Base-by-base conservation (phyloP, 306 rosid genomes). In the Cyamopsis tetragonoloba region DNA sequence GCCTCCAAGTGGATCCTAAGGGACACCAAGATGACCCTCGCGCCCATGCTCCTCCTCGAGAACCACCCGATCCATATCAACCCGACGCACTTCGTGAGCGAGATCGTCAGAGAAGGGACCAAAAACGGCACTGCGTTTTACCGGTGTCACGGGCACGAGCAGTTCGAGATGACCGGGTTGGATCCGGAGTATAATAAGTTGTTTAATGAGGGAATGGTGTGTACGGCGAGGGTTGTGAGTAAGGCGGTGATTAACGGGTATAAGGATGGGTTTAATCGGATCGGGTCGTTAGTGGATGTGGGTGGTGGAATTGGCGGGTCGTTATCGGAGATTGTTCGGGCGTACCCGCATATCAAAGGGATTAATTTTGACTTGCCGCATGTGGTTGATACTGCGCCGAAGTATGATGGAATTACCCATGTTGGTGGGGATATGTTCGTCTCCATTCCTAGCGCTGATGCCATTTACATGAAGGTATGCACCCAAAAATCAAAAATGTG, bases 221-320 rank as follows among this genome's bases (percentile, higher is more conserved):
- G 82, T 35, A 81, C 85, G 0, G 77, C 85, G 0, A 68, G 79
- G 66, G 4, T 63, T 9, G 61, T 73, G 48, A 53, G 65, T 8
- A 81, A 42, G 66, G 85, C 85, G 30, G 82, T 81, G 0, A 68
- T 72, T 2, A 19, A 18, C 0, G 85, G 85, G 0, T 81, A 81
- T 66, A 55, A 24, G 20, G 85, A 81, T 31, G 82, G 81, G 2
- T 81, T 81, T 41, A 81, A 34, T 22, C 30, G 72, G 65, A 77
- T 81, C 34, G 0, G 68, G 7, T 72, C 82, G 0, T 62, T 81
- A 71, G 85, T 81, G 28, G 82, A 81, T 22, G 85, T 81, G 0
- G 85, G 85, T 15, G 85, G 85, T 39, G 82, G 85, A 1, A 68
- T 77, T 50, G 85, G 85, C 27, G 85, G 85, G 1, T 81, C 85